Evolutionary conservation across 1,284 basidiomycete genomes (phyloP).

Genomic region (Ceratobasidium sp.): DNA sequence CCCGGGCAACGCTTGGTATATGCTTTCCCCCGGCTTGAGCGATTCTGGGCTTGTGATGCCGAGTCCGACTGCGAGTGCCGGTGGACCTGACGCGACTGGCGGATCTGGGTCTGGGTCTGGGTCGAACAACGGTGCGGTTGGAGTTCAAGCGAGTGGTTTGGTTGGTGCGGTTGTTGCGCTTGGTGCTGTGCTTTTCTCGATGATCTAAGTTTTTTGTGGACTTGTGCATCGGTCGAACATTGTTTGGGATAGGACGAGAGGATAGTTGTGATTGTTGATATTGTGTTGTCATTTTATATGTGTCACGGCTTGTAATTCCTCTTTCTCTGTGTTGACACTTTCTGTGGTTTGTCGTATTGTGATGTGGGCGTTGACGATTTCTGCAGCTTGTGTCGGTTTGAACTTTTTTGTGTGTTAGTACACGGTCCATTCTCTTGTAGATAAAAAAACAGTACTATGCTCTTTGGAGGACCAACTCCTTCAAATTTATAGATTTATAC

Average conservation of each 20-base stretch:
- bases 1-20: conserved; percentile 20
- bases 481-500: not conserved
- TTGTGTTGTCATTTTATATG: not conserved
- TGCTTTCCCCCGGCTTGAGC: conserved; percentile 26
- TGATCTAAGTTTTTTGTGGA: conserved; percentile 21
- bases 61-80: conserved; percentile 12
- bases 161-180: not conserved
- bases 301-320: not conserved
- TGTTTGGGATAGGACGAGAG: not conserved
- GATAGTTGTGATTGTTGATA: too few species aligned
- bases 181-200: conserved; percentile 4
- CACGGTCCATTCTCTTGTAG: conserved; percentile 24
- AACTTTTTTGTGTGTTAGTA: conserved; percentile 14
- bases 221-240: not conserved
- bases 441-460: not conserved
- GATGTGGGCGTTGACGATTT: not conserved
- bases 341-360: not conserved
- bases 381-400: not conserved
- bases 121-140: conserved; percentile 2
- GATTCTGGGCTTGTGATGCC: conserved; percentile 33
- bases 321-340: not conserved
- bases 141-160: not conserved
- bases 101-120: conserved; percentile 12
- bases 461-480: conserved; percentile 3
- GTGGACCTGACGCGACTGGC: not conserved